phyloP scores from a whole-genome alignment of 208 protist genomes.

The Porcisia hertigi region DNA sequence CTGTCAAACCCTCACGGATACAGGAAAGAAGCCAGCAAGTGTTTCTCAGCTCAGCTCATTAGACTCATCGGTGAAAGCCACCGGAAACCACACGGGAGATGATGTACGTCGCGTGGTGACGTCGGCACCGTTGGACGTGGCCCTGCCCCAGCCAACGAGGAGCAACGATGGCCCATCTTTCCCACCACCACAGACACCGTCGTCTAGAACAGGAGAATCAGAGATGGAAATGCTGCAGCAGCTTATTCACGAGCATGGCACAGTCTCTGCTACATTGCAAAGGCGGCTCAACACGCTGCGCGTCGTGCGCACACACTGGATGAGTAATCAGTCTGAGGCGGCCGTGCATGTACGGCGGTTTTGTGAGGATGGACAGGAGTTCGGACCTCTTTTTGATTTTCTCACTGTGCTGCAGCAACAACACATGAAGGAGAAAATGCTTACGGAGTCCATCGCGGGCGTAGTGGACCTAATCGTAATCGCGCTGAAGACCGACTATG shows the following conservation, averaged over 20 bases:
- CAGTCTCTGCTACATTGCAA: constrained; percentile 41
- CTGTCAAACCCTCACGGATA: constrained; percentile 13
- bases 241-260: constrained; percentile 30
- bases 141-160: constrained; percentile 5
- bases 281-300: constrained; percentile 54
- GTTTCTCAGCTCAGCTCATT: not conserved
- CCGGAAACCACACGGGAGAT: constrained; percentile 1
- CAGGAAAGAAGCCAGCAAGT: constrained; percentile 3
- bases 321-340: constrained; percentile 47
- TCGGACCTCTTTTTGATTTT: constrained; percentile 68
- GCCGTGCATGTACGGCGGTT: constrained; percentile 52
- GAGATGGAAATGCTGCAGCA: constrained; percentile 40
- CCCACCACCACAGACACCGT: constrained; percentile 11
- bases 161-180: constrained; percentile 14
- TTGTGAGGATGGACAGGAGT: constrained; percentile 52
- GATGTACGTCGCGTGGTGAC: not conserved
- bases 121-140: not conserved
- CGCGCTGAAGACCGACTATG: constrained; percentile 47
- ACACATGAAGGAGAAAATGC: constrained; percentile 72
- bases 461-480: constrained; percentile 59
- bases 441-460: constrained; percentile 44
- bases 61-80: not conserved
- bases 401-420: constrained; percentile 71
- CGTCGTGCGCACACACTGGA: constrained; percentile 58
- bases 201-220: constrained; percentile 2